Evolutionary conservation across 179 eudicot species (phyloP).

Genomic region (Beta corolliflora): DNA sequence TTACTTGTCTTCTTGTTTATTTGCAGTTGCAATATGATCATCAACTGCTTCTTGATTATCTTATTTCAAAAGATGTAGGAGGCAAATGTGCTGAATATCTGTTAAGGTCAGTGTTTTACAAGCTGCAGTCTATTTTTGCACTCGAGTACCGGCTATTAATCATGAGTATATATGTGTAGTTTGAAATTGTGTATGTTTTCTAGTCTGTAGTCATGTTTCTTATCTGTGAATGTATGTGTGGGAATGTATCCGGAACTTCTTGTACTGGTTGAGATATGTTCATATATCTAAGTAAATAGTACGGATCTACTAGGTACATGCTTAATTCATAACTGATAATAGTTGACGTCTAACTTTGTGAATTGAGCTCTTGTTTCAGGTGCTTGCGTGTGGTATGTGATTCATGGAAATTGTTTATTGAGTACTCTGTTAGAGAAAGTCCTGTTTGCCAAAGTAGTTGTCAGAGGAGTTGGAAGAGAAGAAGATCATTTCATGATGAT

Average conservation of each 20-base stretch:
- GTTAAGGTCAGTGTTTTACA: constrained; percentile 52
- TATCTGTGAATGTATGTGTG: not conserved
- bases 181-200: not conserved
- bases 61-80: constrained; percentile 86
- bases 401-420: constrained; percentile 59
- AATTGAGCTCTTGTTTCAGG: constrained; percentile 32
- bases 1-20: constrained; percentile 10
- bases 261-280: not conserved
- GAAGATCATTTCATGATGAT: constrained; percentile 35
- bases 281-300: not conserved
- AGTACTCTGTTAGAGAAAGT: constrained; percentile 36
- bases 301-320: not conserved
- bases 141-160: not conserved
- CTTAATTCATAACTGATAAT: not conserved
- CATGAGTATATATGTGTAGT: not conserved
- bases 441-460: constrained; percentile 21
- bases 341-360: not conserved
- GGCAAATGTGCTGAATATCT: constrained; percentile 83
- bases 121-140: not conserved
- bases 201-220: constrained; percentile 6
- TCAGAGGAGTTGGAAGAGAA: constrained; percentile 45
- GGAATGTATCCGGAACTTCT: not conserved
- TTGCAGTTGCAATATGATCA: constrained; percentile 89
- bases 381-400: constrained; percentile 68
- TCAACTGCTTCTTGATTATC: constrained; percentile 95